phyloP scores from a whole-genome alignment of 1,284 basidiomycete genomes.

The Cryptococcus jaspeensis region DNA sequence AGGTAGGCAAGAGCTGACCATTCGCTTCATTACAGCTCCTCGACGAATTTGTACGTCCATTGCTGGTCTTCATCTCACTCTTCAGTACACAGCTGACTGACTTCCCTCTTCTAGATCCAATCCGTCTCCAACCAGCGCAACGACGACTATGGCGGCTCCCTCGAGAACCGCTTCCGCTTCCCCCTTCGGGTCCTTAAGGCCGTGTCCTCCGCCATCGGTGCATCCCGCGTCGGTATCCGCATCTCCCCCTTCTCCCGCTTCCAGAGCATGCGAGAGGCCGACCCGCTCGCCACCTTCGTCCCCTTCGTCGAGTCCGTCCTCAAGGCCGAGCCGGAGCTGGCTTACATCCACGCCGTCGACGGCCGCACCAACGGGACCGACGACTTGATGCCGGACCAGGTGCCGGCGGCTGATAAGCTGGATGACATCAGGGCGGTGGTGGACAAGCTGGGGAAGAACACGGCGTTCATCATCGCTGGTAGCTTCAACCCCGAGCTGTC shows the following conservation, averaged over 20 bases:
- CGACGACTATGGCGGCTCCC: conserved; percentile 61
- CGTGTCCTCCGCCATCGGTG: conserved; percentile 56
- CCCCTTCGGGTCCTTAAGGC: conserved; percentile 57
- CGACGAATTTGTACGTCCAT: conserved; percentile 57
- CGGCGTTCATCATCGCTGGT: conserved; percentile 56
- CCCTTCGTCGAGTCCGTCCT: conserved; percentile 26
- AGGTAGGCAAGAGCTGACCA: neutral
- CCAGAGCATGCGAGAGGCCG: conserved; percentile 32
- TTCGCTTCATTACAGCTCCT: conserved; percentile 26
- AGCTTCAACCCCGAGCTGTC: conserved; percentile 46
- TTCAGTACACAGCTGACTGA: conserved; percentile 28
- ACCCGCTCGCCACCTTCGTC: conserved; percentile 4
- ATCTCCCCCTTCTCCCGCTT: conserved; percentile 59
- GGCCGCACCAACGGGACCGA: conserved; percentile 36
- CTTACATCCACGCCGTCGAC: conserved; percentile 62
- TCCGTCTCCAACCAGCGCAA: conserved; percentile 57
- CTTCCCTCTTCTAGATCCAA: conserved; percentile 54
- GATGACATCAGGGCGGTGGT: conserved; percentile 21
- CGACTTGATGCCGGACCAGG: conserved; percentile 14
- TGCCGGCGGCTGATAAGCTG: conserved; percentile 17
- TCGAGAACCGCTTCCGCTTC: conserved; percentile 60
- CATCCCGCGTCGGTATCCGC: conserved; percentile 56
- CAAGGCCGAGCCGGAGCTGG: conserved; percentile 55
- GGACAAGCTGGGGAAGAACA: conserved; percentile 16
- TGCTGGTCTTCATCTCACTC: no score